phyloP scores from a whole-genome alignment of 2,329 filamentous ascomycete species.

The Scytalidium lignicola region DNA sequence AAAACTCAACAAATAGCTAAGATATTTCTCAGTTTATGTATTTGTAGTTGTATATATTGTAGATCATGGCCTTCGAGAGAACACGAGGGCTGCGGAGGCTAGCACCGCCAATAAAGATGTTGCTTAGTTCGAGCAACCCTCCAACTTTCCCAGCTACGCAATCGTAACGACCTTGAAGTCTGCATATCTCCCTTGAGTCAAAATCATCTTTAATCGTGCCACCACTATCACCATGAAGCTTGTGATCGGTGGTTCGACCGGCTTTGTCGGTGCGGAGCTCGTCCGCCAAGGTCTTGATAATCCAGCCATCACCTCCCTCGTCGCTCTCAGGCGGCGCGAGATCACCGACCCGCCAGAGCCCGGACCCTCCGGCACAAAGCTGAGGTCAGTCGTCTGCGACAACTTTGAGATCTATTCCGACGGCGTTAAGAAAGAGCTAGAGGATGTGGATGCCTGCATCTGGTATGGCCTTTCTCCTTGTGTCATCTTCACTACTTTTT shows the following conservation, averaged over 20 bases:
- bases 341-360: conserved; percentile 5
- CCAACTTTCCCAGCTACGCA: no score
- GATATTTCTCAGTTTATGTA: no score
- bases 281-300: conserved; percentile 29
- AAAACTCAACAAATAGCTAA: no score
- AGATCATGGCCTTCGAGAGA: no score
- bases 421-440: conserved; percentile 24
- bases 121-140: no score
- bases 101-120: no score
- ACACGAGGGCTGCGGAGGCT: no score
- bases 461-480: conserved; percentile 22
- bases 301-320: conserved; percentile 24
- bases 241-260: conserved; percentile 29
- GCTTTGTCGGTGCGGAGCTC: conserved; percentile 31
- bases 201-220: no score
- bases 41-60: no score
- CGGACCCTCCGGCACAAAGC: conserved; percentile 20
- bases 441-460: conserved; percentile 30
- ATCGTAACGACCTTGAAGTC: no score
- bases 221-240: conserved; percentile 32
- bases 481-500: no score
- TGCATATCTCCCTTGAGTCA: no score
- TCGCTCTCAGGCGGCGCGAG: conserved; percentile 24
- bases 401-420: conserved; percentile 31
- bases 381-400: conserved; percentile 26